Conservation (phyloP, 2,329 filamentous ascomycete species). For the Plenodomus tracheiphilus region DNA sequence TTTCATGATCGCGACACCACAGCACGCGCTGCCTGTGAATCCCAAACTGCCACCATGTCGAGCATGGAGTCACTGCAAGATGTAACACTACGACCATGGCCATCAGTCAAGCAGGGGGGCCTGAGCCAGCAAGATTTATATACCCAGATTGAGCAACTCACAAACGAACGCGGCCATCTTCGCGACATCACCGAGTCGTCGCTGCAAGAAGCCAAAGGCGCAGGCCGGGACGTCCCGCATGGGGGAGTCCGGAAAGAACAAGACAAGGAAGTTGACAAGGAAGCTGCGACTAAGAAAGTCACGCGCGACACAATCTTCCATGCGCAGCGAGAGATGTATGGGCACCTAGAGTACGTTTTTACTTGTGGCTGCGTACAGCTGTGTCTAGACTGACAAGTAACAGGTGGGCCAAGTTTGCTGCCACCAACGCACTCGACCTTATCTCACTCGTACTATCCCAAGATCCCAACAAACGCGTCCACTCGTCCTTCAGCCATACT, state of each 20-base stretch:
- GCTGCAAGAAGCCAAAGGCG: slow-evolving; percentile 68
- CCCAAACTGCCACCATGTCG: background rate
- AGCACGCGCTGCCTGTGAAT: background rate
- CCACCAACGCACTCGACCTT: slow-evolving; percentile 38
- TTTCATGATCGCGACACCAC: too few species aligned
- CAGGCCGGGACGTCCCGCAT: slow-evolving; percentile 46
- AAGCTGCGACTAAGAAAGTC: slow-evolving; percentile 41
- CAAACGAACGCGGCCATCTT: slow-evolving; percentile 78
- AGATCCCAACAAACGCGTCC: slow-evolving; percentile 30
- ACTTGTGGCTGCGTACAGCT: slow-evolving; percentile 47
- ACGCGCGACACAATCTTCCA: slow-evolving; percentile 45
- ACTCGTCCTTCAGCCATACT: slow-evolving; percentile 31
- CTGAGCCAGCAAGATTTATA: slow-evolving; percentile 59
- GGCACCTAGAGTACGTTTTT: slow-evolving; percentile 43
- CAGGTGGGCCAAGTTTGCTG: slow-evolving; percentile 37
- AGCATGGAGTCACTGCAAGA: slow-evolving; percentile 41
- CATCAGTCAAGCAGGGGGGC: slow-evolving; percentile 55
- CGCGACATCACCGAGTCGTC: slow-evolving; percentile 75
- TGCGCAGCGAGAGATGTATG: slow-evolving; percentile 48
- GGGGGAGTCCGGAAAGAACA: slow-evolving; percentile 50
- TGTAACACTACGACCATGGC: slow-evolving; percentile 67
- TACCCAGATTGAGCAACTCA: slow-evolving; percentile 78
- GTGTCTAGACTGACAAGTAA: slow-evolving; percentile 10
- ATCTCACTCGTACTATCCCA: slow-evolving; percentile 36
- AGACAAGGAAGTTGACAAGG: slow-evolving; percentile 47